Percentiles rank a stretch among this genome's conserved stretches.
phyloP scores from a whole-genome alignment of 148 eudicot species.

The Chenopodium formosanum region DNA sequence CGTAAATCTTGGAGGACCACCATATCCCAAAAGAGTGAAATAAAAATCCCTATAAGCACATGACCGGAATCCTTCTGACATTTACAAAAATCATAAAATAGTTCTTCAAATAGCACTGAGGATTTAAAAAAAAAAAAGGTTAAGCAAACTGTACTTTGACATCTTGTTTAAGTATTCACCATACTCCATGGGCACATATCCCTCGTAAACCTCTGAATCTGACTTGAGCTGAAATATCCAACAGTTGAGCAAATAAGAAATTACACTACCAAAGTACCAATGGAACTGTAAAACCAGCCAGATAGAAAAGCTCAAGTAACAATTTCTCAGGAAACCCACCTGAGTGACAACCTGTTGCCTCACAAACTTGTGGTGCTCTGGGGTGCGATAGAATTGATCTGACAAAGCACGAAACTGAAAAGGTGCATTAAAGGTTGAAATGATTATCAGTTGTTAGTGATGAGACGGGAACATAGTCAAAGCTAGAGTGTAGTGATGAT shows the following conservation, averaged over 20 bases:
- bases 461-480: not conserved
- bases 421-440: conserved; percentile 18
- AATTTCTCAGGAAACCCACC: conserved; percentile 41
- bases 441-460: not conserved
- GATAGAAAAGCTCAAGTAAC: not conserved
- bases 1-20: not conserved
- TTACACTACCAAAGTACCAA: not conserved
- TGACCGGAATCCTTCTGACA: not conserved
- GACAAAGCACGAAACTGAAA: conserved; percentile 87
- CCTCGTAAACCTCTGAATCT: conserved; percentile 69
- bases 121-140: not conserved
- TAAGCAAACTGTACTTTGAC: conserved; percentile 54
- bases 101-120: not conserved
- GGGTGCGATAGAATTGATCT: conserved; percentile 83
- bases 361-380: conserved; percentile 87
- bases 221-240: conserved; percentile 65
- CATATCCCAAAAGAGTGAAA: not conserved
- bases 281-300: not conserved
- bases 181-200: conserved; percentile 93
- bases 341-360: conserved; percentile 83
- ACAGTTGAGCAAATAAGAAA: not conserved
- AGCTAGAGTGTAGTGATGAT: not conserved
- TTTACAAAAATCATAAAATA: not conserved
- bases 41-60: not conserved
- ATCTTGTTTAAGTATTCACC: conserved; percentile 75